Evolutionary conservation across 768 basidiomycete species (phyloP), one percentile per base, ranked within the genome.

Genomic region (Trametes maxima): DNA sequence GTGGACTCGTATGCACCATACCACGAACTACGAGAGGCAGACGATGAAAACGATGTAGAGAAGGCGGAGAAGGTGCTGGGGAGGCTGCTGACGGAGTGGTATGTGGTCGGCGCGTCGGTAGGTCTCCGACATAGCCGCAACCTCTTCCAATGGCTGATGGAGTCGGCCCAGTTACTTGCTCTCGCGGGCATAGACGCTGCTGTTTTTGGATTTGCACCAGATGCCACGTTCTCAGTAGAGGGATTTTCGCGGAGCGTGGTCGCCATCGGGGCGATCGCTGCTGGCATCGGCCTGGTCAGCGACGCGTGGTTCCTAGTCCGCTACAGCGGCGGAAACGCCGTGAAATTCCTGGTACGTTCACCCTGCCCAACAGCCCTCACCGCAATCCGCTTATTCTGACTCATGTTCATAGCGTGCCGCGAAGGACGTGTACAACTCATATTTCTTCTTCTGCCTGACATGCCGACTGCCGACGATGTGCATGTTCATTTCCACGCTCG

Each of bases 391-490:
- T 54, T 22, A 45, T 17, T 3, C 6, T 17, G 24, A 4, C 5
- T 4, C 19, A 12, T 59, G 12, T 25, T 1, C 22, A 16, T 70
- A 86, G 82, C 62, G 44, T 5, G 78, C 80, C 24, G 80, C 89
- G 0, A 71, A 67, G 8, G 89, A 89, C 67, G 62, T 90, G 35
- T 87, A 84, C 63, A 77, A 75, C 22, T 79, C 79, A 11, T 87
- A 87, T 70, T 77, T 88, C 58, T 90, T 89, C 76, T 91, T 91
- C 71, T 78, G 85, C 28, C 77, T 91, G 14, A 83, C 85, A 1
- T 78, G 88, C 6, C 81, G 88, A 21, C 74, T 89, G 13, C 89
- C 89, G 0, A 79, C 82, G 0, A 63, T 89, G 7, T 85, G 85
- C 69, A 82, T 86, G 77, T 78, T 87, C 56, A 59, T 78, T 33